Evolutionary conservation across 2,329 filamentous ascomycete genomes (phyloP).

Genomic region (Erysiphe neolycopersici): DNA sequence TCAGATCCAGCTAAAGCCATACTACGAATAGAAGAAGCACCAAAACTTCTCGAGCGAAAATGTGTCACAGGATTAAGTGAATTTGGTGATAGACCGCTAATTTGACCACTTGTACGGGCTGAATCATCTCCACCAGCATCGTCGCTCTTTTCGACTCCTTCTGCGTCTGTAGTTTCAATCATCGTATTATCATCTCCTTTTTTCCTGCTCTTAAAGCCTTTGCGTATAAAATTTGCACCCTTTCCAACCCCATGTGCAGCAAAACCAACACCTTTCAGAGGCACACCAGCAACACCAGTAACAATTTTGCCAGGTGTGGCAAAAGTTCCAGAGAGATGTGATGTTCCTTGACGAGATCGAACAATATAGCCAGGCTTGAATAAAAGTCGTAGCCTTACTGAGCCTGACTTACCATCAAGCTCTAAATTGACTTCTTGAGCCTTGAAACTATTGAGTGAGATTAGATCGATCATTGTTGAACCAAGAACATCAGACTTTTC

Average conservation of each 20-base stretch:
- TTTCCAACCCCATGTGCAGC: conserved; percentile 44
- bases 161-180: conserved; percentile 13
- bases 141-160: conserved; percentile 21
- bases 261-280: conserved; percentile 74
- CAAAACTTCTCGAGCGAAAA: conserved; percentile 28
- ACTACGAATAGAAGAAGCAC: conserved; percentile 40
- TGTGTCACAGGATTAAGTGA: conserved; percentile 5
- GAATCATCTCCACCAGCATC: conserved; percentile 3
- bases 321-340: conserved; percentile 82
- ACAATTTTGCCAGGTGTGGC: conserved; percentile 69
- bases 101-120: conserved; percentile 1
- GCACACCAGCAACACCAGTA: conserved; percentile 51
- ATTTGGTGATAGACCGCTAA: conserved; percentile 9
- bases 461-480: conserved; percentile 45
- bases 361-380: conserved; percentile 88
- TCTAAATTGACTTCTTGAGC: conserved; percentile 46
- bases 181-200: conserved; percentile 22
- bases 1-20: conserved; percentile 25
- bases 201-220: conserved; percentile 53
- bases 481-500: conserved; percentile 87
- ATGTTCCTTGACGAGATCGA: conserved; percentile 64
- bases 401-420: conserved; percentile 74
- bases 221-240: conserved; percentile 72
- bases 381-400: conserved; percentile 54
- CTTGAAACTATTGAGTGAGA: conserved; percentile 61